phyloP scores from a whole-genome alignment of 2,329 filamentous ascomycete species.

The Zopfia rhizophila region DNA sequence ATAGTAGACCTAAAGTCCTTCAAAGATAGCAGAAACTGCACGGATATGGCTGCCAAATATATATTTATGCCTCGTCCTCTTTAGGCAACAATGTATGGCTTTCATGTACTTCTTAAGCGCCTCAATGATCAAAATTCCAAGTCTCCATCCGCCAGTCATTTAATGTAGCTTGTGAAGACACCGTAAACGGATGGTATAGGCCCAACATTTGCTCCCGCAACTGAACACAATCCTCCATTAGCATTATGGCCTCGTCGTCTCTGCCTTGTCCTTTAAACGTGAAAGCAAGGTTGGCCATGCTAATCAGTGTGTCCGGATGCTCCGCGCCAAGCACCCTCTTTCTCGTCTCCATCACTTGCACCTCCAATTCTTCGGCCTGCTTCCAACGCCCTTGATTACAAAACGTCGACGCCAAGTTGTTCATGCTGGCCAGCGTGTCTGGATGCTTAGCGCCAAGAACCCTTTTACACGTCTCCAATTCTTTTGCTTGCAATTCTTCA shows the following conservation, averaged over 20 bases:
- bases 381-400: slow-evolving; percentile 12
- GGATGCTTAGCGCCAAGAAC: slow-evolving; percentile 15
- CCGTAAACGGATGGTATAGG: no score
- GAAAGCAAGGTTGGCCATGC: slow-evolving; percentile 13
- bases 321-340: slow-evolving; percentile 18
- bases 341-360: slow-evolving; percentile 6
- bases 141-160: no score
- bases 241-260: slow-evolving; percentile 6
- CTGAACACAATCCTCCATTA: slow-evolving; percentile 15
- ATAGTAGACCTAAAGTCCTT: no score
- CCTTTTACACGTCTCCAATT: slow-evolving; percentile 13
- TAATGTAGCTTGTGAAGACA: no score
- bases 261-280: slow-evolving; percentile 6
- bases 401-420: slow-evolving; percentile 20
- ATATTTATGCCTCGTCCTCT: no score
- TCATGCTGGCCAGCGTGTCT: slow-evolving; percentile 13
- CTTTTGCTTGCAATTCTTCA: slow-evolving; percentile 9
- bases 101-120: no score
- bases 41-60: no score
- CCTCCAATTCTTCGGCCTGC: slow-evolving; percentile 1
- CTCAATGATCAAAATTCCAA: no score
- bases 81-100: no score
- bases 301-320: slow-evolving; percentile 13
- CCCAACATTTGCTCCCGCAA: slow-evolving; percentile 11
- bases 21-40: no score